phyloP scores from a whole-genome alignment of 345 rosid species.

The Acer saccharum region DNA sequence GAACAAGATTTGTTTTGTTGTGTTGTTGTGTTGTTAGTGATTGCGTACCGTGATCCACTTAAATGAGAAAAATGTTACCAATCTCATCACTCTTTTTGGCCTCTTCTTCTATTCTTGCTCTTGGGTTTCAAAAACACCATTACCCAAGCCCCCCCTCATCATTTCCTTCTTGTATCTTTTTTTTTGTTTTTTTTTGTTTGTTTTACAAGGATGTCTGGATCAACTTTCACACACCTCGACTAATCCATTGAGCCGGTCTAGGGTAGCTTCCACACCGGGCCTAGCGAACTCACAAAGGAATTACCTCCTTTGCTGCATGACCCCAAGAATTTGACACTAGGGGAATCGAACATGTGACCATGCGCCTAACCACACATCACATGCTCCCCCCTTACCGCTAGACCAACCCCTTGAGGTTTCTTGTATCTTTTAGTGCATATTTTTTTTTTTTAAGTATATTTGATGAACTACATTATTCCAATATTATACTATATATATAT shows the following conservation, averaged over 20 bases:
- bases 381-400: too few species aligned
- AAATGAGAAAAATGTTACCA: conserved; percentile 33
- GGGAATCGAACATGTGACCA: neutral
- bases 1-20: conserved; percentile 4
- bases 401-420: too few species aligned
- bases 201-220: too few species aligned
- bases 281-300: too few species aligned
- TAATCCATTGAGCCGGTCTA: too few species aligned
- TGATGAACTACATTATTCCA: neutral
- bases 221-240: too few species aligned
- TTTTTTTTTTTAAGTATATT: neutral
- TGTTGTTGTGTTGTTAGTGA: neutral
- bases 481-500: too few species aligned
- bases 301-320: too few species aligned
- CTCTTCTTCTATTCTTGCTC: conserved; percentile 20
- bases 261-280: too few species aligned
- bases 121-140: conserved; percentile 14
- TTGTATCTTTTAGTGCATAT: too few species aligned
- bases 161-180: conserved; percentile 28
- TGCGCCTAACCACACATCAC: too few species aligned
- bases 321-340: too few species aligned
- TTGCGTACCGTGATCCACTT: conserved; percentile 28
- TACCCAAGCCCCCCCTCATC: conserved; percentile 34
- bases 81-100: conserved; percentile 27
- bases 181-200: neutral